Percentiles rank a stretch among this genome's conserved stretches.
These are phyloP conservation scores for Chalara sp. DNA, from an alignment of 2,329 filamentous ascomycete species.

Conservation along the genomic window DNA sequence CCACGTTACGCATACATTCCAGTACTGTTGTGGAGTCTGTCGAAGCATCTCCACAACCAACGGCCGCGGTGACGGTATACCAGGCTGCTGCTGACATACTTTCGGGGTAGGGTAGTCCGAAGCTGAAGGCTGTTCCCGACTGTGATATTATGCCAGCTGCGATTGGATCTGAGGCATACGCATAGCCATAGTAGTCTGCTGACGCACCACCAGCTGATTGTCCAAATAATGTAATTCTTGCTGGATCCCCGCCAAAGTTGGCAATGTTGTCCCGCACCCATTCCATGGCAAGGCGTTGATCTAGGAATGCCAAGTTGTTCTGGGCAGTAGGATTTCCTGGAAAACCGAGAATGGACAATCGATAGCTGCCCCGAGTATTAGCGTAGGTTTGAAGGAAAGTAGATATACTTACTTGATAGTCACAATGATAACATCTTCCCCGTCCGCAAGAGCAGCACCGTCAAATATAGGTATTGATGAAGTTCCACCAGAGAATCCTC, in stretches of 20 bases:
- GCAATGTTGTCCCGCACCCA: conserved; percentile 56
- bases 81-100: conserved; percentile 13
- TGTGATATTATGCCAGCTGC: conserved; percentile 24
- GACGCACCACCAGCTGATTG: conserved; percentile 52
- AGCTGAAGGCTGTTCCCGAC: conserved; percentile 26
- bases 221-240: conserved; percentile 47
- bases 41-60: conserved; percentile 24
- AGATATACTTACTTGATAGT: conserved; percentile 36
- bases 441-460: conserved; percentile 35
- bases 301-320: conserved; percentile 54
- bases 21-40: conserved; percentile 15
- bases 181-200: conserved; percentile 29
- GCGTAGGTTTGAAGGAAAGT: conserved; percentile 7
- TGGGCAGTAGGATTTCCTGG: conserved; percentile 23
- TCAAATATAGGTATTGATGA: conserved; percentile 33
- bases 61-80: conserved; percentile 14
- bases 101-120: conserved; percentile 17
- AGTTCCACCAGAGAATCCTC: conserved; percentile 33
- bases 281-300: conserved; percentile 50
- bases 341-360: conserved; percentile 32
- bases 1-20: conserved; percentile 21
- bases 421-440: conserved; percentile 38
- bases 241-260: conserved; percentile 51
- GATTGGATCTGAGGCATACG: conserved; percentile 26
- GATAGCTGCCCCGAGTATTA: conserved; percentile 26